Percentiles rank a stretch among this genome's conserved stretches.
These are phyloP conservation scores for Pyrus bretschneideri DNA, from an alignment of 306 rosid species.

Conservation along the genomic window DNA sequence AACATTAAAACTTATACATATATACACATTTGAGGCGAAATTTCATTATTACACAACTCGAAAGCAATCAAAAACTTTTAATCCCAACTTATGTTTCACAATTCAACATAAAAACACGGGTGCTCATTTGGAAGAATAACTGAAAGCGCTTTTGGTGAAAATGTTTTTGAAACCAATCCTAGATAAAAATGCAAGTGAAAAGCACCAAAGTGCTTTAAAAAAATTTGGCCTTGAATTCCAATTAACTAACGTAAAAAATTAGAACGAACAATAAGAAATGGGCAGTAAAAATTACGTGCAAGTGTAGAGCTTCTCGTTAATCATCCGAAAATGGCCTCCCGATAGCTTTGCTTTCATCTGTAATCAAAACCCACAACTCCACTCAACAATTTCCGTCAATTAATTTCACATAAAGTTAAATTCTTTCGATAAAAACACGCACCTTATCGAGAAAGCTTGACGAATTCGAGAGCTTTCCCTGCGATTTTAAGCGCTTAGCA, in stretches of 20 bases:
- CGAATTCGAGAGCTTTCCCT: constrained; percentile 27
- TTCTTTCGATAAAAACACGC: neutral
- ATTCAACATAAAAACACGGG: neutral
- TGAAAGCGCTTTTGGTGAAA: too few species aligned
- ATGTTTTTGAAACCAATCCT: too few species aligned
- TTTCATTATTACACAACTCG: neutral
- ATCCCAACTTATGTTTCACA: neutral
- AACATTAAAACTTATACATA: neutral
- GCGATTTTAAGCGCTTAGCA: constrained; percentile 25
- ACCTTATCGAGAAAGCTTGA: constrained; percentile 68
- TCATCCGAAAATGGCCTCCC: constrained; percentile 95
- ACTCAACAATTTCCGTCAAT: neutral
- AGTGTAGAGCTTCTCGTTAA: constrained; percentile 95
- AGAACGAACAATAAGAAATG: neutral
- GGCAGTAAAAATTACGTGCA: constrained; percentile 51
- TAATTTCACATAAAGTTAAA: neutral
- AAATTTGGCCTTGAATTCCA: too few species aligned
- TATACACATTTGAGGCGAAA: too few species aligned
- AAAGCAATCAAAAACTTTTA: neutral
- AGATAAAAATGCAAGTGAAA: too few species aligned
- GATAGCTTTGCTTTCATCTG: constrained; percentile 86
- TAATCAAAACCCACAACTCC: neutral
- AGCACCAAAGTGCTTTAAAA: neutral
- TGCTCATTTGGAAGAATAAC: too few species aligned
- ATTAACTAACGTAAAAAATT: neutral